phyloP scores from a whole-genome alignment of 2,329 filamentous ascomycete species.

The Stachybotrys echinatus region DNA sequence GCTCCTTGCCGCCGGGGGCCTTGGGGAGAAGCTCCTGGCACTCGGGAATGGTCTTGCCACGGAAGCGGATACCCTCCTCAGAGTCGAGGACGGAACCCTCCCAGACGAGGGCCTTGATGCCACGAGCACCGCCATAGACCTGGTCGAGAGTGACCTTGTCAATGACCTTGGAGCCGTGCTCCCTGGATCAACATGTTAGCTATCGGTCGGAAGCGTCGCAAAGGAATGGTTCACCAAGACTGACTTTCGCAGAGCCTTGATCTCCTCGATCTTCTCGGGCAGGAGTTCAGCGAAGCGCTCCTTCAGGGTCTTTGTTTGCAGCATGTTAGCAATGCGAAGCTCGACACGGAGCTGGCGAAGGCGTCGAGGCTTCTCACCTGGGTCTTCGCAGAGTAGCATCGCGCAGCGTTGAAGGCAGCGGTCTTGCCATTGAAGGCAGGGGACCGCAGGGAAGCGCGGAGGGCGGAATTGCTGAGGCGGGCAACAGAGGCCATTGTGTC shows the following conservation, averaged over 20 bases:
- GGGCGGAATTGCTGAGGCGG: conserved; percentile 73
- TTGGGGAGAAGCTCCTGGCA: conserved; percentile 97
- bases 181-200: conserved; percentile 46
- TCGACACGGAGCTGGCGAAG: background rate
- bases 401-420: conserved; percentile 73
- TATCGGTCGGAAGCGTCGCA: conserved; percentile 6
- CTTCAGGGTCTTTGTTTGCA: conserved; percentile 75
- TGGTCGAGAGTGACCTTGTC: conserved; percentile 99
- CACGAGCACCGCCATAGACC: conserved; percentile 98
- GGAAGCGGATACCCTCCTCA: conserved; percentile 99
- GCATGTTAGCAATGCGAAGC: conserved; percentile 8
- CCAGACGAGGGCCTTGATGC: conserved; percentile 98
- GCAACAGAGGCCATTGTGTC: conserved; percentile 74
- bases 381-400: conserved; percentile 91
- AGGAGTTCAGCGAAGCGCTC: conserved; percentile 96
- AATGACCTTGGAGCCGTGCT: conserved; percentile 90
- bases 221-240: conserved; percentile 25
- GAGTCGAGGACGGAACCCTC: conserved; percentile 97
- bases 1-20: conserved; percentile 93
- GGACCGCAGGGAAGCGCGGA: conserved; percentile 69
- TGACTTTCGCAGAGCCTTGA: conserved; percentile 97
- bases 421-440: conserved; percentile 63
- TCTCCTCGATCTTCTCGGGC: conserved; percentile 95
- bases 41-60: conserved; percentile 98
- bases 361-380: conserved; percentile 55